phyloP scores from a whole-genome alignment of 2,329 filamentous ascomycete genomes.

The Pseudogymnoascus sp. region DNA sequence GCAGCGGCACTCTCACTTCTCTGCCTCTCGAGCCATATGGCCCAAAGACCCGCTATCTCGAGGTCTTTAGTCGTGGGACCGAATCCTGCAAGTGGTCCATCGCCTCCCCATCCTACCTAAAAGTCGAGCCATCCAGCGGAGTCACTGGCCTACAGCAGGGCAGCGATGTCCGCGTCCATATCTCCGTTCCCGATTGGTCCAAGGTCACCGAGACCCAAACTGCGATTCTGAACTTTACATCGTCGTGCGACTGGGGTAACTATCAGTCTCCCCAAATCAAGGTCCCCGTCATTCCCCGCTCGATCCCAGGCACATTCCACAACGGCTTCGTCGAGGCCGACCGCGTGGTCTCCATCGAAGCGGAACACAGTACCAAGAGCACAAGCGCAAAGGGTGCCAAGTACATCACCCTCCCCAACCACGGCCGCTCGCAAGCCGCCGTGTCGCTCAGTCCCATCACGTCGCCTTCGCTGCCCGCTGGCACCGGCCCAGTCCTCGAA shows the following conservation, averaged over 20 bases:
- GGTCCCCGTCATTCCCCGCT: slow-evolving; percentile 44
- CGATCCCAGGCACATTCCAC: slow-evolving; percentile 42
- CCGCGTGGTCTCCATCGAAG: slow-evolving; percentile 46
- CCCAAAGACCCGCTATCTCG: slow-evolving; percentile 47
- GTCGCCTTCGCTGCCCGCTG: slow-evolving; percentile 39
- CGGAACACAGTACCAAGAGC: slow-evolving; percentile 39
- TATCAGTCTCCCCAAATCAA: slow-evolving; percentile 41
- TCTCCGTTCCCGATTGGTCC: slow-evolving; percentile 44
- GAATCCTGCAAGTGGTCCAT: slow-evolving; percentile 42
- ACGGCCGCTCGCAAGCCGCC: slow-evolving; percentile 50
- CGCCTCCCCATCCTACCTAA: slow-evolving; percentile 42
- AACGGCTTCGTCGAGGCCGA: slow-evolving; percentile 56
- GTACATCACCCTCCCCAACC: slow-evolving; percentile 44
- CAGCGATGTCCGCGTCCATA: slow-evolving; percentile 42
- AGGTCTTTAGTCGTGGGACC: slow-evolving; percentile 52
- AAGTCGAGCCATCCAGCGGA: slow-evolving; percentile 41
- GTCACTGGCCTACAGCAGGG: slow-evolving; percentile 38
- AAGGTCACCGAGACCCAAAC: slow-evolving; percentile 31
- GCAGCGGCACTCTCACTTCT: slow-evolving; percentile 43
- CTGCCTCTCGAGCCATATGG: slow-evolving; percentile 52
- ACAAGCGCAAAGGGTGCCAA: slow-evolving; percentile 28
- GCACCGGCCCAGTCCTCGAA: slow-evolving; percentile 45
- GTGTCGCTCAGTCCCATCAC: slow-evolving; percentile 47
- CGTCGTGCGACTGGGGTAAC: slow-evolving; percentile 37
- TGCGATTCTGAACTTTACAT: slow-evolving; percentile 45